These are phyloP conservation scores for Leptographium lundbergii DNA, from an alignment of 2,329 filamentous ascomycete species.

Conservation along the genomic window DNA sequence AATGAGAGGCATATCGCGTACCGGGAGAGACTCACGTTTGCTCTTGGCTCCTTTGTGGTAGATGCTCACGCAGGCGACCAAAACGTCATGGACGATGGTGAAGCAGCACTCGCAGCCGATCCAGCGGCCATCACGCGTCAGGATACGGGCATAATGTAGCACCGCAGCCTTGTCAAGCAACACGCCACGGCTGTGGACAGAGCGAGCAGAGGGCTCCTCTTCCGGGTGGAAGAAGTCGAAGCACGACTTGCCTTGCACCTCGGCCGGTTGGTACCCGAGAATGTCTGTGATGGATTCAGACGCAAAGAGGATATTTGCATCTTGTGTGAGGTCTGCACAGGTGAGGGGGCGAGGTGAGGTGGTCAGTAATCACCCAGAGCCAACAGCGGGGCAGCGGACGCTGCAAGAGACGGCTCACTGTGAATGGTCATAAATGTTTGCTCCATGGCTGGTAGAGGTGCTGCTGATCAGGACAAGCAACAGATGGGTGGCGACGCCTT, in stretches of 20 bases:
- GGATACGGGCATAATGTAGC: constrained; percentile 65
- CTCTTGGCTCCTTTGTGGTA: constrained; percentile 58
- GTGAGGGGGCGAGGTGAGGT: not conserved
- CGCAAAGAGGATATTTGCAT: constrained; percentile 70
- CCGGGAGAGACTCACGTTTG: constrained; percentile 48
- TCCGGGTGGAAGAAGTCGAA: constrained; percentile 83
- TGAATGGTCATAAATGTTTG: constrained; percentile 88
- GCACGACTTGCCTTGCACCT: constrained; percentile 62
- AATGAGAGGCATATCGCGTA: not conserved
- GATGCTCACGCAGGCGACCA: constrained; percentile 73
- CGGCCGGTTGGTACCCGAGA: constrained; percentile 63
- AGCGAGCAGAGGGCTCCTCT: constrained; percentile 62
- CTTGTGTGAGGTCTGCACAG: constrained; percentile 53
- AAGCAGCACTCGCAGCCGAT: constrained; percentile 80
- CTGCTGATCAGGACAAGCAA: not conserved
- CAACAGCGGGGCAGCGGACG: not conserved
- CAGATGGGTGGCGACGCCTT: not conserved
- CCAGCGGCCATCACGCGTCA: constrained; percentile 56
- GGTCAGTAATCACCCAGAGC: not conserved
- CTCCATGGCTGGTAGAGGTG: constrained; percentile 41
- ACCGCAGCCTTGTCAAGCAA: constrained; percentile 75
- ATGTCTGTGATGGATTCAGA: constrained; percentile 78
- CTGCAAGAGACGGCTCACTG: constrained; percentile 39
- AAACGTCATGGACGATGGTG: constrained; percentile 75
- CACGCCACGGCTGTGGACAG: constrained; percentile 60